phyloP scores from a whole-genome alignment of 2,329 filamentous ascomycete genomes.

The Ciborinia camelliae region DNA sequence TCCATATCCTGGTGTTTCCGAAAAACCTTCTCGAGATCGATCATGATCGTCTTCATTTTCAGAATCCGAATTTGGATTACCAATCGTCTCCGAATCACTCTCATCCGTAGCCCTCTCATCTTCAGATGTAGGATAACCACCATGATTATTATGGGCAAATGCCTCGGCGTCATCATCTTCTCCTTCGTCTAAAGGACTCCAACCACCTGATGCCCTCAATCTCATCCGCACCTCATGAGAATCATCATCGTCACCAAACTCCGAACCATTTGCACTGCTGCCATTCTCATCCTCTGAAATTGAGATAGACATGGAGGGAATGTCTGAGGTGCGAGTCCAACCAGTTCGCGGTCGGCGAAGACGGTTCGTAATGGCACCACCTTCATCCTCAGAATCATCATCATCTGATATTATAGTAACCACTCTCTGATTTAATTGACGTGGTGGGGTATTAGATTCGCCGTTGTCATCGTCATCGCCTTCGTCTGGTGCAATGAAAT shows the following conservation, averaged over 20 bases:
- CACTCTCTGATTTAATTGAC: constrained; percentile 1
- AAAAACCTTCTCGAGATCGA: constrained; percentile 26
- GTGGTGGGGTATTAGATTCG: constrained; percentile 16
- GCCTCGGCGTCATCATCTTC: constrained; percentile 29
- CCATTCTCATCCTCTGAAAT: constrained; percentile 25
- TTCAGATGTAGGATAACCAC: constrained; percentile 25
- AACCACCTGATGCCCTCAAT: constrained; percentile 29
- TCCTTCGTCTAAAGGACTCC: constrained; percentile 37
- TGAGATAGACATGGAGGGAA: constrained; percentile 26
- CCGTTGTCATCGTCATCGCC: constrained; percentile 26
- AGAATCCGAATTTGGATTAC: constrained; percentile 29
- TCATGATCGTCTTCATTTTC: constrained; percentile 33
- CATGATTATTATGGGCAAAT: constrained; percentile 20
- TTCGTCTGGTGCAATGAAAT: constrained; percentile 35
- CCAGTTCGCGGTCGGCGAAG: constrained; percentile 24
- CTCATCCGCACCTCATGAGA: constrained; percentile 24
- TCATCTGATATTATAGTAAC: constrained; percentile 33
- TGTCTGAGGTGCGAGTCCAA: constrained; percentile 17
- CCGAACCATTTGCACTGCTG: constrained; percentile 30
- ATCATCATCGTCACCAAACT: constrained; percentile 32
- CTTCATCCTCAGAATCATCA: constrained; percentile 33
- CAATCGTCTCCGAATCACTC: constrained; percentile 34
- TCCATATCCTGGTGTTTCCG: constrained; percentile 27
- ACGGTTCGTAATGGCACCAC: constrained; percentile 33
- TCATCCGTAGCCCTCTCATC: constrained; percentile 27